Evolutionary conservation across 495 filamentous ascomycete species (phyloP), one percentile per base, ranked within the genome.

Genomic region (Penicillium paxilli): DNA sequence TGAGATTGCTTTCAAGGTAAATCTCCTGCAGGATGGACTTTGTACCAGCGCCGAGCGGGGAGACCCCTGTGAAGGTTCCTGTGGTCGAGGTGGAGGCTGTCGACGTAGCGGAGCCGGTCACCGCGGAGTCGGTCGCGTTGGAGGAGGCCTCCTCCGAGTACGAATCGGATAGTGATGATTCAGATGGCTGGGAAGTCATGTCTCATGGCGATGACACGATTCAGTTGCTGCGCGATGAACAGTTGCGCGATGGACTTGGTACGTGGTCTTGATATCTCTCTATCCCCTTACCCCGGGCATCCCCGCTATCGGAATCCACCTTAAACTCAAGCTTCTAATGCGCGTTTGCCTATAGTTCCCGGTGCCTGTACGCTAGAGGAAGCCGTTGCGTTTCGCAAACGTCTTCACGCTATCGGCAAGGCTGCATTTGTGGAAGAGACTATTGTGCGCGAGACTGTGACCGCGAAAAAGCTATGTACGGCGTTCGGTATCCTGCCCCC

Each of bases 401-500:
- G 86, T 17, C 74, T 97, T 16, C 86, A 89, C 58, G 78, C 83
- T 22, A 71, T 92, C 54, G 93, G 92, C 4, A 87, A 87, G 41
- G 82, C 85, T 42, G 78, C 83, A 14, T 96, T 97, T 69, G 79
- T 90, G 50, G 75, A 83, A 53, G 79, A 85, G 52, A 92, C 88
- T 10, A 79, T 97, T 50, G 82, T 83, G 32, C 76, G 80, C 21
- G 83, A 84, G 12, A 73, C 74, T 22, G 82, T 93, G 54, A 84
- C 87, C 2, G 90, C 87, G 20, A 89, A 87, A 72, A 94, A 90
- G 69, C 76, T 98, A 19, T 84, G 92, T 56, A 94, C 91, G 5
- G 94, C 93, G n/a, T 98, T 98, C 73, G 88, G 89, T 44, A 85
- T 96, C 54, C 69, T 80, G 25, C 87, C 88, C 46, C 91, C 92